Evolutionary conservation across 345 rosid genomes (phyloP), one percentile per base, ranked within the genome.

Genomic region (Jatropha curcas): DNA sequence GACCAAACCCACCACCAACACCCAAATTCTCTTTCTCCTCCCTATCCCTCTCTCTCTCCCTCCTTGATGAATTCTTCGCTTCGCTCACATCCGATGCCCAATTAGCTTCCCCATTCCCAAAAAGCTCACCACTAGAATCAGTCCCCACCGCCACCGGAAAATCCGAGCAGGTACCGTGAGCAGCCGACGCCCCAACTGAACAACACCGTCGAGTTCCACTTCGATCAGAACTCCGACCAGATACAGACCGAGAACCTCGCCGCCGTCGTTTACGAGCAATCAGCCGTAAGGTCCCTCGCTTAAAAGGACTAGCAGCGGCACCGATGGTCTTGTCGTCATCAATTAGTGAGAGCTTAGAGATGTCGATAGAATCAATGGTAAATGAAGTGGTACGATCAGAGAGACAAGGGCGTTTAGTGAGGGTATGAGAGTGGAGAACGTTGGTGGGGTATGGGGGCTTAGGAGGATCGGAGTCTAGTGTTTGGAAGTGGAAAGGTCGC

Each of bases 61-160:
- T 84, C 82, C 89, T 80, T 55, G 59, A 30, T 3, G 90, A 84
- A 64, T 84, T 88, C 82, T 82, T 81, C 28, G 89, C 96, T 77
- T 95, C 97, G 43, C 97, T 91, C 65, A 86, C 96, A 77, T 92
- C 98, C 12, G 98, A 95, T 20, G 85, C 92, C 98, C 98, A 95
- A 74, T 87, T 85, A 14, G 89, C 81, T 53, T 90, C 97, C 60
- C 82, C 91, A 8, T 87, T 89, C 27, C 84, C 85, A 33, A 92
- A 95, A 53, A 95, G 86, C 86, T 95, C 98, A 19, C 98, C 99
- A 51, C 99, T 95, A 22, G 99, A 95, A 80, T 95, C 99, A 51
- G 99, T 95, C 71, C 89, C 96, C 10, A 90, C 84, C 0, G 94
- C 94, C 71, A 91, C 76, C 17, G 93, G 98, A 34, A 92, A 85